Evolutionary conservation across 31 red algal genomes (phyloP), one percentile per base, ranked within the genome.

Genomic region (Endocladia muricata): DNA sequence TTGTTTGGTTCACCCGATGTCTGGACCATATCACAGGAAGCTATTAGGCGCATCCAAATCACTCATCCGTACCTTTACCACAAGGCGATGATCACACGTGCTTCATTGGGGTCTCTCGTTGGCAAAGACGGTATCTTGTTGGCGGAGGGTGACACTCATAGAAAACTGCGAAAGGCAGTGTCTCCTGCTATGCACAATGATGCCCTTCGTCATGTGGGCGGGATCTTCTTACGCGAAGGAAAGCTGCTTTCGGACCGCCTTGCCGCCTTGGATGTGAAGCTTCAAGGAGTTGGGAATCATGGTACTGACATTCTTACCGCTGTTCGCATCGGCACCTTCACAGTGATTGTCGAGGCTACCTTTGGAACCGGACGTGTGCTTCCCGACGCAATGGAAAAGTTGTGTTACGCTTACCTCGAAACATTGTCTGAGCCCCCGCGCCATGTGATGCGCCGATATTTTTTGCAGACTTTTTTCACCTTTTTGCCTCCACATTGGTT

Each of bases 101-200:
- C 36, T 25, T 6, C 64, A 8, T 25, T 69, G 11, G 64, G 25
- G 5, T 17, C 13, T 38, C 36, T 69, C 5, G 35, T 40, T 7
- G 64, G 64, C 8, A 13, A 8, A 26, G 7, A 34, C 13, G 64
- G 64, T 39, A 69, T 69, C 28, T 11, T 69, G 11, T 40, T 69
- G 7, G 64, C 64, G 11, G 64, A 69, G 64, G 64, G 64, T 41
- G 64, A 34, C 13, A 8, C 6, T 4, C 64, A 69, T 25, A 9
- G 11, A 6, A 6, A 13, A 17, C 35, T 69, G 5, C 64, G 64
- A 21, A 9, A 37, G 41, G 36, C 64, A 6, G 25, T 69, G 5
- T 9, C 32, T 8, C 32, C 32, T 11, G 64, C 36, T 6, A 17
- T 69, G 6, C 64, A 41, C 9, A 29, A 69, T 69, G 64, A 69